Evolutionary conservation across 2,329 filamentous ascomycete species (phyloP).

Genomic region (Chrysosporium keratinophilum): DNA sequence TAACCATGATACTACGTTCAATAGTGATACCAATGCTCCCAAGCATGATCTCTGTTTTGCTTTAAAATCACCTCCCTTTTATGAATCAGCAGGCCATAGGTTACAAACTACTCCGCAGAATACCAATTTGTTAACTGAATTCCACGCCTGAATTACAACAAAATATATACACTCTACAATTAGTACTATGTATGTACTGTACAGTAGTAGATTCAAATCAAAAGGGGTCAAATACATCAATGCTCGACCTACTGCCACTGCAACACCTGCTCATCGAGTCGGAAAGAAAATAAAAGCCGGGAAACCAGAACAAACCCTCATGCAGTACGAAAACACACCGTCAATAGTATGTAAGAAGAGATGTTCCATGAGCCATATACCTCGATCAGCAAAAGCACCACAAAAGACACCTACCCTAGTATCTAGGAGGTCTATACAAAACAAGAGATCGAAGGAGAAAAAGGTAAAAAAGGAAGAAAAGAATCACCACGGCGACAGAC

Average conservation of each 20-base stretch:
- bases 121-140: too few species aligned
- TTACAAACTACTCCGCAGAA: not conserved
- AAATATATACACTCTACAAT: too few species aligned
- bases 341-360: not conserved
- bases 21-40: conserved; percentile 1
- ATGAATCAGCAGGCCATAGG: not conserved
- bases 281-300: not conserved
- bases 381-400: not conserved
- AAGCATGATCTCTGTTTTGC: not conserved
- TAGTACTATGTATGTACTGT: too few species aligned
- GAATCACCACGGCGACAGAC: too few species aligned
- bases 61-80: not conserved
- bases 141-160: too few species aligned
- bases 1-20: not conserved
- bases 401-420: too few species aligned
- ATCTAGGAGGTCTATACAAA: not conserved
- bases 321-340: not conserved
- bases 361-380: not conserved
- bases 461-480: not conserved
- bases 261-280: not conserved
- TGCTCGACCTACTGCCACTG: not conserved
- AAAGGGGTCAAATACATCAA: too few species aligned
- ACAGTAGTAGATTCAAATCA: too few species aligned
- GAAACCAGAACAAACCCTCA: not conserved
- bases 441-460: not conserved